Evolutionary conservation across 352 stramenopile species (phyloP), one percentile per base, ranked within the genome.

Genomic region (Globisporangium nagaii): DNA sequence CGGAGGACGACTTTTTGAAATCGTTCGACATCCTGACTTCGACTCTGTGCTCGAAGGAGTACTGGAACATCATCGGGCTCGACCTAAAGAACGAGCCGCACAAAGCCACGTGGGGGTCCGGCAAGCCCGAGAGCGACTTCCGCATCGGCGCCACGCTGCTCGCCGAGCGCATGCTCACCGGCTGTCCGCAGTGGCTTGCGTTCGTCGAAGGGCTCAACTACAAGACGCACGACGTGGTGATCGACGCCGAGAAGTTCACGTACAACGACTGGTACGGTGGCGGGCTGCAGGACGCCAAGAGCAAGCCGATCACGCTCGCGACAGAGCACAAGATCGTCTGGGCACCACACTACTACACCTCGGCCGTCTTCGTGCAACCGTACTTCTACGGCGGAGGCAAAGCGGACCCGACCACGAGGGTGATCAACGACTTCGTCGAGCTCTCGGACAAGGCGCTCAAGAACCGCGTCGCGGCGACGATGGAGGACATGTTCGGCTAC

Each of bases 1-100:
- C 58, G 3, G 42, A 59, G 27, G 35, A 60, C 25, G 25, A 65
- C 7, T 71, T 71, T 45, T 32, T 71, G 20, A 37, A 56, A 4
- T 40, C 63, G 12, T 62, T 65, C 17, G 63, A 68, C 31, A 61
- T 62, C 31, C 31, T 73, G 5, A 56, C 62, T 1, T 31, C 19
- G 0, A 41, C 12, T 10, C 45, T 62, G 15, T 62, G 43, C 39
- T 49, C 48, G 19, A 25, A 47, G 34, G 63, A 60, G 42, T 84
- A 86, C 66, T 82, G 73, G 71, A 84, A 84, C 56, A 62, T 86
- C 19, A 68, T 84, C 27, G 73, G 73, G 0, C 71, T 86, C 36
- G 75, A 86, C 41, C 39, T 81, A 27, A 86, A 84, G 66, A 86
- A 86, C 42, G 75, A 86, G 49, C 73, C 75, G 34, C 67, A 60